Conservation (phyloP, 2,329 filamentous ascomycete genomes). For the Fusarium sororula region DNA sequence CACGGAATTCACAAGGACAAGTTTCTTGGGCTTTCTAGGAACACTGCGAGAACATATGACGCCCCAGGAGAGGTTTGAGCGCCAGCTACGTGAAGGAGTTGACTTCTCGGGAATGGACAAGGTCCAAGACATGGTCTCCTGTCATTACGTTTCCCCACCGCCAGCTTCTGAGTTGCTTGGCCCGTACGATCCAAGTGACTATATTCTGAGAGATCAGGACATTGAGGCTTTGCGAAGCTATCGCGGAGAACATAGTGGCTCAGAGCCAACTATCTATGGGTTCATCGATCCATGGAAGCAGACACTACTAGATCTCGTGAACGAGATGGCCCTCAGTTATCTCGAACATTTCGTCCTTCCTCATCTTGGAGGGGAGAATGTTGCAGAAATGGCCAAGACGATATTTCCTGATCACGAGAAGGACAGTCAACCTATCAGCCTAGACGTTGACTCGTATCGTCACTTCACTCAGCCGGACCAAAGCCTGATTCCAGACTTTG, state of each 20-base stretch:
- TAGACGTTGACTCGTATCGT: background rate
- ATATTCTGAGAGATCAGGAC: background rate
- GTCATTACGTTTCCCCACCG: background rate
- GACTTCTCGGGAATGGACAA: background rate
- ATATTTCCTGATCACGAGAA: background rate
- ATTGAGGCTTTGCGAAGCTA: background rate
- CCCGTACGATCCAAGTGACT: background rate
- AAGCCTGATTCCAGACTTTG: background rate
- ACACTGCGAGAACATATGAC: background rate
- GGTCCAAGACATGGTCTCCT: background rate
- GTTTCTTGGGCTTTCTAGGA: background rate
- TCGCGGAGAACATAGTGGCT: accelerated
- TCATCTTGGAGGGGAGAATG: background rate
- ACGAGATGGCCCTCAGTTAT: background rate
- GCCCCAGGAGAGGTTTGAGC: background rate
- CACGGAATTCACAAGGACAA: background rate
- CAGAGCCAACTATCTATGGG: background rate
- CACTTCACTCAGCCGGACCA: background rate
- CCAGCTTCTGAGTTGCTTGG: background rate
- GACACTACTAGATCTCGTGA: background rate
- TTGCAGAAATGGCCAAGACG: background rate
- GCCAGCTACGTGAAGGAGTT: background rate
- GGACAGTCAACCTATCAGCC: background rate
- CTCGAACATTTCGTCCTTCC: background rate
- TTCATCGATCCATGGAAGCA: background rate